phyloP scores from a whole-genome alignment of 2,329 filamentous ascomycete genomes.

The Botrytis tulipae region DNA sequence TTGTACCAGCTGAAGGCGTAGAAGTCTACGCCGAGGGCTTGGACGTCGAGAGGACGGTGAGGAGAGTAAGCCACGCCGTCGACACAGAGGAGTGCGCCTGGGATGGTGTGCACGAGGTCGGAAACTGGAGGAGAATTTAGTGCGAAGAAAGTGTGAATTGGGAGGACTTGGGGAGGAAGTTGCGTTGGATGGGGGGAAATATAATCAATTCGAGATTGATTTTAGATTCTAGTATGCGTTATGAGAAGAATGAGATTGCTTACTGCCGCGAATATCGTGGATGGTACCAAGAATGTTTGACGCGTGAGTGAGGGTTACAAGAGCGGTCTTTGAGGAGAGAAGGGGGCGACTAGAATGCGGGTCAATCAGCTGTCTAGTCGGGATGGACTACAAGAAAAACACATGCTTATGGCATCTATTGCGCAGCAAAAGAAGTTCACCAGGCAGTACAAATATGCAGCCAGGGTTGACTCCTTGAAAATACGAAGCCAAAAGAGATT shows the following conservation, averaged over 20 bases:
- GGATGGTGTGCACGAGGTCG: conserved; percentile 47
- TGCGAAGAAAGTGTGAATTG: not conserved
- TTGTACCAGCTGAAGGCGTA: conserved; percentile 85
- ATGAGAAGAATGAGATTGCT: not conserved
- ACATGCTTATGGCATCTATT: too few species aligned
- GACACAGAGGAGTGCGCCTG: conserved; percentile 63
- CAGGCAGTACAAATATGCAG: not conserved
- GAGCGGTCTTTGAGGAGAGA: conserved; percentile 61
- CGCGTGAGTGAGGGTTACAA: conserved; percentile 72
- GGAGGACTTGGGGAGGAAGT: not conserved
- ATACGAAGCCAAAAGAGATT: not conserved
- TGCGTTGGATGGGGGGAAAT: not conserved
- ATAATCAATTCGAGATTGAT: too few species aligned
- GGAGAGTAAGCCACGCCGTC: conserved; percentile 77
- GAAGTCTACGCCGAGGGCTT: conserved; percentile 67
- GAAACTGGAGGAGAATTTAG: conserved; percentile 43
- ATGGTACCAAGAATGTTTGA: conserved; percentile 74
- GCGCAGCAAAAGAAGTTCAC: not conserved
- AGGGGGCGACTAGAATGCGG: conserved; percentile 40
- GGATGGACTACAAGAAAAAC: not conserved
- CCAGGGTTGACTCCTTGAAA: not conserved
- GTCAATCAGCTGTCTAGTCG: not conserved
- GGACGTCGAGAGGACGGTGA: conserved; percentile 68
- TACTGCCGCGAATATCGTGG: conserved; percentile 52
- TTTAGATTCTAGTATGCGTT: not conserved